Evolutionary conservation across 2,329 filamentous ascomycete genomes (phyloP).

Genomic region (Alternaria triticina): DNA sequence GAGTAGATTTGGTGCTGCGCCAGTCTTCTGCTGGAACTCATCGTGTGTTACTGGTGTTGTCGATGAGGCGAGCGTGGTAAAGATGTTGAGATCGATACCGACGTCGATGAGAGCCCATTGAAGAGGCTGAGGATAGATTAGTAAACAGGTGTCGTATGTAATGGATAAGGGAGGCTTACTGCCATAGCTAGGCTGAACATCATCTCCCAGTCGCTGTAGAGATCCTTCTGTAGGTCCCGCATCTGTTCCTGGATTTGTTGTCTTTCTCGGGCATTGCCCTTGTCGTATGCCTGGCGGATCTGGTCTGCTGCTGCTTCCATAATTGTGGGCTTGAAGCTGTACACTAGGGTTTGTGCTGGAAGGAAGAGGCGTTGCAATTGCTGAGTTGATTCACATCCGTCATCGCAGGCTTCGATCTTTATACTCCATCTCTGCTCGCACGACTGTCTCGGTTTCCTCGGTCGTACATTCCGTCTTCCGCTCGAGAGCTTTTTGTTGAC

Average conservation of each 20-base stretch:
- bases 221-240: constrained; percentile 32
- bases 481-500: background rate
- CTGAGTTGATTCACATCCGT: background rate
- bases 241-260: constrained; percentile 32
- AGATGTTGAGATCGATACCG: background rate
- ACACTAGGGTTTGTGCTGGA: background rate
- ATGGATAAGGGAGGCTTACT: background rate
- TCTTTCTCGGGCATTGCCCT: constrained; percentile 23
- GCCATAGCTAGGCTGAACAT: constrained; percentile 14
- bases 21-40: constrained; percentile 27
- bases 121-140: background rate
- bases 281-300: constrained; percentile 27
- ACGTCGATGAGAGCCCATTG: background rate
- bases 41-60: constrained; percentile 13
- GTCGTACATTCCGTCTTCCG: background rate
- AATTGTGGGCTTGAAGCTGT: background rate
- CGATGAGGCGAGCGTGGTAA: background rate
- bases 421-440: background rate
- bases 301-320: constrained; percentile 33
- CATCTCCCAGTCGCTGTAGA: constrained; percentile 34
- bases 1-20: constrained; percentile 35
- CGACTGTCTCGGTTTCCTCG: background rate
- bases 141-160: background rate
- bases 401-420: background rate
- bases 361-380: background rate